Evolutionary conservation across 2,329 filamentous ascomycete genomes (phyloP).

Genomic region (Byssoonygena ceratinophila): DNA sequence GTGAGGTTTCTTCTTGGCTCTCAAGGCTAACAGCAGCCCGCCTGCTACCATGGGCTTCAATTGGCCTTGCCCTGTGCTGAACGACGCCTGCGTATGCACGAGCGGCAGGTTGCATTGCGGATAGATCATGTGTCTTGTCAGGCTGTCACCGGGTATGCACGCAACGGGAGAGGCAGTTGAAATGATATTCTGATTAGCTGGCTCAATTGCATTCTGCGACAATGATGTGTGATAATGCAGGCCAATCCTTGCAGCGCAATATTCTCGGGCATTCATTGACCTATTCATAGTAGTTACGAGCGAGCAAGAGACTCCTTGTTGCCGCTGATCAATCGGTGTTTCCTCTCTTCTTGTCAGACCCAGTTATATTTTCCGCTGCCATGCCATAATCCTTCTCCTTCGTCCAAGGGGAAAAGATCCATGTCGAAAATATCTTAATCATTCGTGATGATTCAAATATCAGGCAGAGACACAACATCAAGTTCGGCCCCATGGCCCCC

Average conservation of each 20-base stretch:
- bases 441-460: no score
- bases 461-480: no score
- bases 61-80: neutral
- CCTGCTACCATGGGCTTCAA: neutral
- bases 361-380: no score
- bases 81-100: slow-evolving; percentile 9
- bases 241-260: slow-evolving; percentile 1
- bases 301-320: neutral
- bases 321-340: neutral
- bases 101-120: slow-evolving; percentile 15
- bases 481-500: no score
- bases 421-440: no score
- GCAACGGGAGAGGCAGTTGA: neutral
- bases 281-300: neutral
- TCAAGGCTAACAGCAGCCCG: neutral
- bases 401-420: no score
- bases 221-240: slow-evolving; percentile 6
- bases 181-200: neutral
- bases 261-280: neutral
- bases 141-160: slow-evolving; percentile 9
- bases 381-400: no score
- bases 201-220: neutral
- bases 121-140: slow-evolving; percentile 15
- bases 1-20: neutral
- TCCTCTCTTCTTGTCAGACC: neutral